These are phyloP conservation scores for Haplographium delicatum DNA, from an alignment of 495 filamentous ascomycete species.

Conservation along the genomic window DNA sequence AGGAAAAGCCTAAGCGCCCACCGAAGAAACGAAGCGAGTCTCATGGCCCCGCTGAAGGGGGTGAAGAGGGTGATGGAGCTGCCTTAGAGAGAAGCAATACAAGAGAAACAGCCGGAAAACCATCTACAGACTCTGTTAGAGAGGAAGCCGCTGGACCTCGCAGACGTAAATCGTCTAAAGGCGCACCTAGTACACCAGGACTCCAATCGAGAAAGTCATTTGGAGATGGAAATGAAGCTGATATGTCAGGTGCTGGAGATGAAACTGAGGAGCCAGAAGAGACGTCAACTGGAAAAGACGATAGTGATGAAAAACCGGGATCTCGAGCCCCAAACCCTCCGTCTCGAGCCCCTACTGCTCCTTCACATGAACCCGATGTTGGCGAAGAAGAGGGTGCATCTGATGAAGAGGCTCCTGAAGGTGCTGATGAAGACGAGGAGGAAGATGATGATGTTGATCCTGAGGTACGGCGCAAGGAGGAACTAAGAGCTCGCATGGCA, in stretches of 20 bases:
- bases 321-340: slow-evolving; percentile 22
- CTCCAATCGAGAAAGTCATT: slow-evolving; percentile 37
- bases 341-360: slow-evolving; percentile 25
- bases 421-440: slow-evolving; percentile 61
- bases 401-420: slow-evolving; percentile 38
- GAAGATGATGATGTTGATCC: slow-evolving; percentile 91
- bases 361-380: slow-evolving; percentile 21
- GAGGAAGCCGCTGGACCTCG: slow-evolving; percentile 41
- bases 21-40: slow-evolving; percentile 73
- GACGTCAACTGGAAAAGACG: slow-evolving; percentile 66
- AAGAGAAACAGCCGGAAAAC: slow-evolving; percentile 47
- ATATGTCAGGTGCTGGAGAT: slow-evolving; percentile 82
- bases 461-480: slow-evolving; percentile 79
- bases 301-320: slow-evolving; percentile 54
- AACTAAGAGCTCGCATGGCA: slow-evolving; percentile 89
- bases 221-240: slow-evolving; percentile 85
- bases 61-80: slow-evolving; percentile 35
- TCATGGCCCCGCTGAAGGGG: slow-evolving; percentile 28
- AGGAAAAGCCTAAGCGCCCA: slow-evolving; percentile 81
- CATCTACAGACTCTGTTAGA: slow-evolving; percentile 51
- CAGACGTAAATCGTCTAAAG: slow-evolving; percentile 50
- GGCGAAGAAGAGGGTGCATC: slow-evolving; percentile 38
- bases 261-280: slow-evolving; percentile 77
- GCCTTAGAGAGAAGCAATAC: slow-evolving; percentile 42
- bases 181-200: slow-evolving; percentile 31